Evolutionary conservation across 2,329 filamentous ascomycete species (phyloP), one percentile per base, ranked within the genome.

Genomic region (Tricladium varicosporioides): DNA sequence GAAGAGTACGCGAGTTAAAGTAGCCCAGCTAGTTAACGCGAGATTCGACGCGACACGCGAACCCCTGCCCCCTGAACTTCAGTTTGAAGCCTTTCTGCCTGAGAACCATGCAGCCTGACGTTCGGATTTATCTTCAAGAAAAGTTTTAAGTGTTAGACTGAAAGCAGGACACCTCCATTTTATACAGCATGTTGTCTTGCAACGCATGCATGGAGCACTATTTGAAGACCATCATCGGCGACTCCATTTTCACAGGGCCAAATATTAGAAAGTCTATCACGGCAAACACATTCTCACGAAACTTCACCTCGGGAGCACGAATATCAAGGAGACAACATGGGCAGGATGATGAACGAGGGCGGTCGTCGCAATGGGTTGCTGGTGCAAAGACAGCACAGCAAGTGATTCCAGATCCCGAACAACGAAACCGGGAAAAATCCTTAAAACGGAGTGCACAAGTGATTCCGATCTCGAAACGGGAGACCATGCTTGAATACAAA

Each of bases 201-300:
- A 58, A 61, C 16, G 57, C 57, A 18, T 70, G 69, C 47, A 67
- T 66, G 52, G 66, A 60, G 55, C 63, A 60, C n/a, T 69, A 58
- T 31, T 43, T 70, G 18, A 64, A 66, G 27, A 59, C 57, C 31
- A 50, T 70, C 43, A 59, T 67, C 22, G 66, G 68, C 49, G 60
- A 63, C 19, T 63, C 62, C 45, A 44, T 46, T 10, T 27, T 48
- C 27, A 36, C 51, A 18, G 22, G 46, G 3, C 48, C 60, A 45
- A 51, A 19, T 43, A 13, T 44, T 4, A 33, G 48, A 43, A 48
- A 3, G 22, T 27, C 22, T 27, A 7, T 27, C 22, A 27, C 22
- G 22, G 22, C 22, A 27, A 27, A 27, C 22, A 27, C 51, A 19
- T n/a, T 59, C 42, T 42, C 50, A 49, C 57, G 57, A 44, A 56